phyloP scores from a whole-genome alignment of 805 yeast genomes.

The Torulaspora franciscae region DNA sequence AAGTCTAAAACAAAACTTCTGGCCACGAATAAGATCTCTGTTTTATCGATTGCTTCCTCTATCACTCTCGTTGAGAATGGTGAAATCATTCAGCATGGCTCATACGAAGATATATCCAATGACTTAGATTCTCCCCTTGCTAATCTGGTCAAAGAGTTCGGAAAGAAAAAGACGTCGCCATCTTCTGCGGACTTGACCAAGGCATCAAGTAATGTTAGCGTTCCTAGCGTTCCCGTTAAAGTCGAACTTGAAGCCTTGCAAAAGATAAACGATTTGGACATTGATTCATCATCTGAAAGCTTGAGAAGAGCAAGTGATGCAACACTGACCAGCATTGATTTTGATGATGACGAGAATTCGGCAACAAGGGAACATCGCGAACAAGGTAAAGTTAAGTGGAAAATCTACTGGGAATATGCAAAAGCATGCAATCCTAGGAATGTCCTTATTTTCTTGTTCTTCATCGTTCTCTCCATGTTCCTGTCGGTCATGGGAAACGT shows the following conservation, averaged over 20 bases:
- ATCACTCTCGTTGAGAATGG: conserved; percentile 69
- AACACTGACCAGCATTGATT: conserved; percentile 33
- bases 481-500: conserved; percentile 66
- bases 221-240: conserved; percentile 26
- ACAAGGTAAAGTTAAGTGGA: conserved; percentile 91
- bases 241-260: conserved; percentile 32
- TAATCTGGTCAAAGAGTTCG: conserved; percentile 57
- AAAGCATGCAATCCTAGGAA: conserved; percentile 73
- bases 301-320: conserved; percentile 61
- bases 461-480: conserved; percentile 55
- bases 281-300: conserved; percentile 35
- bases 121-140: conserved; percentile 46
- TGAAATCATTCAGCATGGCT: conserved; percentile 60
- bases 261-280: conserved; percentile 27
- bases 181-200: conserved; percentile 11
- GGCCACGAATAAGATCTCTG: conserved; percentile 84
- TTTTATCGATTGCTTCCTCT: conserved; percentile 66
- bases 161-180: conserved; percentile 39
- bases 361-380: conserved; percentile 69
- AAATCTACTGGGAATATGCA: conserved; percentile 76
- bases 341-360: conserved; percentile 37
- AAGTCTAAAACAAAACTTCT: conserved; percentile 68
- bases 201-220: conserved; percentile 19
- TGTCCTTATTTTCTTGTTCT: conserved; percentile 52
- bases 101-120: conserved; percentile 47